Conservation (phyloP, 208 protist species). For the Kentomonas sorsogonicus region DNA sequence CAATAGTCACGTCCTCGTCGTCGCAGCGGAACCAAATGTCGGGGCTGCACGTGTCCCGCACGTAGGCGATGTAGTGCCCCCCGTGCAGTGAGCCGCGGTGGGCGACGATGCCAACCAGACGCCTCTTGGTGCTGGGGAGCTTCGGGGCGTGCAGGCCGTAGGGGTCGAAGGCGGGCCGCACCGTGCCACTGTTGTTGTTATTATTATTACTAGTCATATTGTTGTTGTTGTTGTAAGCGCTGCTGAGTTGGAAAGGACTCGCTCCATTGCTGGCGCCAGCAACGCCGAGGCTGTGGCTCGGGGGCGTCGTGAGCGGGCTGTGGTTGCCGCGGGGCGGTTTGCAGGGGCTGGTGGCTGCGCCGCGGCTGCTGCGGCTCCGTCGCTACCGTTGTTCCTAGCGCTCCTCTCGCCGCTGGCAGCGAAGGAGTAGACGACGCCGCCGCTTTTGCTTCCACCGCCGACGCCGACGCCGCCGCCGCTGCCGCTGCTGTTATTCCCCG, state of each 20-base stretch:
- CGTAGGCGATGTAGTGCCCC: slow-evolving; percentile 87
- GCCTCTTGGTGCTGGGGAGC: slow-evolving; percentile 30
- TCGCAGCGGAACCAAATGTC: slow-evolving; percentile 85
- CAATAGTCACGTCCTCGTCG: slow-evolving; percentile 69
- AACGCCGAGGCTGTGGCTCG: too few species aligned
- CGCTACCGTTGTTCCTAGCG: too few species aligned
- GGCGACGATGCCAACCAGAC: slow-evolving; percentile 73
- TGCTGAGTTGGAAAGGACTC: not conserved
- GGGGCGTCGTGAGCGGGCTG: too few species aligned
- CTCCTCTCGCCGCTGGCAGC: too few species aligned
- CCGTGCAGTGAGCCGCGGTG: slow-evolving; percentile 79
- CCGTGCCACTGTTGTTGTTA: not conserved
- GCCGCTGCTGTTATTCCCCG: not conserved
- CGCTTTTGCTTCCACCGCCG: too few species aligned
- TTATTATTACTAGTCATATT: not conserved
- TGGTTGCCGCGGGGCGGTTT: too few species aligned
- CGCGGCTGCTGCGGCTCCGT: too few species aligned
- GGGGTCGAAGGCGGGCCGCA: not conserved
- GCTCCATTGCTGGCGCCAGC: too few species aligned
- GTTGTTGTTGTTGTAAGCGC: not conserved
- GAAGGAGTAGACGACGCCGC: too few species aligned
- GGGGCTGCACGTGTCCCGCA: slow-evolving; percentile 42
- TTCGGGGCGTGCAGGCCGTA: not conserved
- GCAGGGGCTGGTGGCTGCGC: too few species aligned
- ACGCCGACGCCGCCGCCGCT: not conserved